Conservation (phyloP, 2,329 filamentous ascomycete genomes). For the Alternaria tenuissima region DNA sequence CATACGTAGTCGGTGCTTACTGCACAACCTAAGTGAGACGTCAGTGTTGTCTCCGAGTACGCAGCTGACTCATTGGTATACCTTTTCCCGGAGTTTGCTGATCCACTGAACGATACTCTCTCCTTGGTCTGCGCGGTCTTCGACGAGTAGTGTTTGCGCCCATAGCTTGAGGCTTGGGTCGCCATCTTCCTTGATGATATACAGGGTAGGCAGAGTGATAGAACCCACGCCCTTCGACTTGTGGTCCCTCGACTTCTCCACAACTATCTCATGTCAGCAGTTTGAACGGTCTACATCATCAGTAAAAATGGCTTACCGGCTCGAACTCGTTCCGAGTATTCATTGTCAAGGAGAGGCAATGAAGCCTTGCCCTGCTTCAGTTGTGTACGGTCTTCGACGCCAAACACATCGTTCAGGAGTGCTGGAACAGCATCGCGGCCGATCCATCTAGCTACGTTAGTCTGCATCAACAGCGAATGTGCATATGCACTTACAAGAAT, state of each 20-base stretch:
- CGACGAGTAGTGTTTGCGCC: conserved; percentile 94
- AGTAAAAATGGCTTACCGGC: conserved; percentile 22
- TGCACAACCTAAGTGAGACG: conserved; percentile 45
- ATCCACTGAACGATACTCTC: conserved; percentile 95
- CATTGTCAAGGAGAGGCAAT: conserved; percentile 87
- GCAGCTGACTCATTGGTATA: conserved; percentile 55
- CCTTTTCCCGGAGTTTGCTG: conserved; percentile 92
- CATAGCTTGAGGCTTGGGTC: conserved; percentile 94
- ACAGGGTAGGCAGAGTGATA: conserved; percentile 90
- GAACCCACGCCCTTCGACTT: conserved; percentile 87
- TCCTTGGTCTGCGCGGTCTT: conserved; percentile 93
- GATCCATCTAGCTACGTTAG: conserved; percentile 68
- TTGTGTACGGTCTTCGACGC: conserved; percentile 80
- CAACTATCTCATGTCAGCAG: conserved; percentile 64
- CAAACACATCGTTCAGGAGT: conserved; percentile 88
- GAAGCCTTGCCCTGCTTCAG: conserved; percentile 91
- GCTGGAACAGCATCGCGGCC: conserved; percentile 92
- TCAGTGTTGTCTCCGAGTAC: conserved; percentile 24
- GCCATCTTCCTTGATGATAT: conserved; percentile 92
- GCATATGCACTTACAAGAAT: conserved; percentile 66
- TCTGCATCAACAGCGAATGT: neutral
- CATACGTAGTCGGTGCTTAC: conserved; percentile 28
- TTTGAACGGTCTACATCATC: neutral
- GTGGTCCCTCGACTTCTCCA: conserved; percentile 92
- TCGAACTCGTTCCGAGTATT: conserved; percentile 94